Conservation (phyloP, 805 yeast genomes). For the Wickerhamomyces strasburgensis region DNA sequence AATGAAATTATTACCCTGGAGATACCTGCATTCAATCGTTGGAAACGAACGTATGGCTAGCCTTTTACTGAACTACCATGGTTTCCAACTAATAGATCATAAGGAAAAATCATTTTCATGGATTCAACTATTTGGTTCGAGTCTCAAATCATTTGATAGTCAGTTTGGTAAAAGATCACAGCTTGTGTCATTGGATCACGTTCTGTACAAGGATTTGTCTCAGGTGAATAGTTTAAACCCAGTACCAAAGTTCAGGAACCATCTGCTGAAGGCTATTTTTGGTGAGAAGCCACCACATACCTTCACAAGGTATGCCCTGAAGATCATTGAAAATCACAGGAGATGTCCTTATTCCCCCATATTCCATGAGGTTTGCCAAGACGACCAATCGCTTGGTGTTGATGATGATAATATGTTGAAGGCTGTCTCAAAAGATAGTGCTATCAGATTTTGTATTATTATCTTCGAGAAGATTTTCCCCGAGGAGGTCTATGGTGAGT, state of each 20-base stretch:
- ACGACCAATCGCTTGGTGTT: too few relatives aligned
- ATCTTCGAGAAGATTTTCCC: slow-evolving; percentile 50
- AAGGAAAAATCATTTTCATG: slow-evolving; percentile 13
- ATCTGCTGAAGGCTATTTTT: background rate
- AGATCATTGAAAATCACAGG: slow-evolving; percentile 31
- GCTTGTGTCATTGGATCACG: slow-evolving; percentile 12
- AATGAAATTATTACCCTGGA: slow-evolving; percentile 44
- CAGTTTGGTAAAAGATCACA: slow-evolving; percentile 3
- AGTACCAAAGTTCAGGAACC: slow-evolving; percentile 1
- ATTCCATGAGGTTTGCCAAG: slow-evolving; percentile 30
- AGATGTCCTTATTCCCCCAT: slow-evolving; percentile 32
- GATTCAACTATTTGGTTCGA: background rate
- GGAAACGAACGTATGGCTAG: slow-evolving; percentile 12
- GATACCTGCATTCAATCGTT: slow-evolving; percentile 14
- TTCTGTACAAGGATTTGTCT: slow-evolving; percentile 11
- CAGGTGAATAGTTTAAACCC: slow-evolving; percentile 8
- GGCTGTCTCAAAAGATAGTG: slow-evolving; percentile 29
- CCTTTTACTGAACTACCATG: slow-evolving; percentile 12
- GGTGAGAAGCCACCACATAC: too few relatives aligned
- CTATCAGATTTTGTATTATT: slow-evolving; percentile 38
- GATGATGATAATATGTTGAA: slow-evolving; percentile 27
- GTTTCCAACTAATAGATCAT: slow-evolving; percentile 1
- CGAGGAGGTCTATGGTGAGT: slow-evolving; percentile 46
- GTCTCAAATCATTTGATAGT: slow-evolving; percentile 18
- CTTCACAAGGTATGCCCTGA: too few relatives aligned